Percentiles rank a stretch among this genome's conserved stretches.
Conservation (phyloP, 768 basidiomycete genomes). For the Leccinum ochraceum region DNA sequence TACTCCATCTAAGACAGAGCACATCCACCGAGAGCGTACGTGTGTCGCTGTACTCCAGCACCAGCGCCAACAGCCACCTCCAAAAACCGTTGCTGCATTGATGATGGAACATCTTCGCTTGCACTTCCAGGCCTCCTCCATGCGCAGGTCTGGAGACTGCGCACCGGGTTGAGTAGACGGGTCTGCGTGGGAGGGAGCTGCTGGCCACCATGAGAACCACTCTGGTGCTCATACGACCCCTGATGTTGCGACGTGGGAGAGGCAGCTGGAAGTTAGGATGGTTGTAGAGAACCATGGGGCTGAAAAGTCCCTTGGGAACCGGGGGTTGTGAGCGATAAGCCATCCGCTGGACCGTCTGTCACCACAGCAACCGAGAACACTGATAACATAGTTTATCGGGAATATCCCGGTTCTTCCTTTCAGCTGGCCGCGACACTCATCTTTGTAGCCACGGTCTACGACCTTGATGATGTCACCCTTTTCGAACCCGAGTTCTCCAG, state of each 20-base stretch:
- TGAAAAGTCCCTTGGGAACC: slow-evolving; percentile 18
- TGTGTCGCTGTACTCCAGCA: slow-evolving; percentile 20
- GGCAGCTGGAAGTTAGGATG: slow-evolving; percentile 14
- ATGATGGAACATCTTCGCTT: slow-evolving; percentile 15
- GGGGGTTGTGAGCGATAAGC: slow-evolving; percentile 11
- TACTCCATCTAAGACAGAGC: slow-evolving; percentile 15
- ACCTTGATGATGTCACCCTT: slow-evolving; percentile 95
- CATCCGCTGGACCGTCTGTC: slow-evolving; percentile 41
- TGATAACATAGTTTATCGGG: slow-evolving; percentile 93
- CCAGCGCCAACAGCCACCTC: slow-evolving; percentile 29
- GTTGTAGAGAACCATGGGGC: slow-evolving; percentile 5
- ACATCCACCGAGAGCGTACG: slow-evolving; percentile 22
- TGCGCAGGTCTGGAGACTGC: slow-evolving; percentile 22
- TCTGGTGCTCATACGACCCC: slow-evolving; percentile 21
- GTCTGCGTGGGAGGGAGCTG: slow-evolving; percentile 13
- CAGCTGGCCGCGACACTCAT: slow-evolving; percentile 96
- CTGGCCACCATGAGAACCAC: slow-evolving; percentile 9
- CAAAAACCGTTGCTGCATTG: slow-evolving; percentile 31
- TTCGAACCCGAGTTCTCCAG: slow-evolving; percentile 88
- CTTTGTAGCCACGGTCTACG: slow-evolving; percentile 88
- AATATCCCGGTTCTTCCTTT: slow-evolving; percentile 93
- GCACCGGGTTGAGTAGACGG: slow-evolving; percentile 10
- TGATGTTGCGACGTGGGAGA: slow-evolving; percentile 18
- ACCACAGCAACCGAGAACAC: slow-evolving; percentile 69
- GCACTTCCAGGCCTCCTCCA: slow-evolving; percentile 24